phyloP scores from a whole-genome alignment of 768 basidiomycete genomes.

The Russula griseocarnosa region DNA sequence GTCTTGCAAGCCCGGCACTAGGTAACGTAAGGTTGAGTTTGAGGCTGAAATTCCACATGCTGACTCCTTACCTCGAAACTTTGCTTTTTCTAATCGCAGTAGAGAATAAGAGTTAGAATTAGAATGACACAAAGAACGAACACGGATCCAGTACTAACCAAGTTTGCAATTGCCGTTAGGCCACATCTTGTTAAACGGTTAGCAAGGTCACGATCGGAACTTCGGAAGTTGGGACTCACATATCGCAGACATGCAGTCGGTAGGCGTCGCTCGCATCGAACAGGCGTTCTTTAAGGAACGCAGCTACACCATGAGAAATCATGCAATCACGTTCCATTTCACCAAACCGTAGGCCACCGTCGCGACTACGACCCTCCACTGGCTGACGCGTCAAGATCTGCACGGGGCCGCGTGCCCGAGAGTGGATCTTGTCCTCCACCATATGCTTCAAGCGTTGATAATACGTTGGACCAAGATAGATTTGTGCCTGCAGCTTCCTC shows the following conservation, averaged over 20 bases:
- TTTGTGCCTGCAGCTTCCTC: conserved; percentile 95
- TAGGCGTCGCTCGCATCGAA: conserved; percentile 93
- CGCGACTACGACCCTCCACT: conserved; percentile 97
- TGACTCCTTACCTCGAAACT: conserved; percentile 60
- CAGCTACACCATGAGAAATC: conserved; percentile 99
- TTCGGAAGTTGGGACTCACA: conserved; percentile 50
- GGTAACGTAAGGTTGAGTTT: background rate
- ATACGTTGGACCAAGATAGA: conserved; percentile 98
- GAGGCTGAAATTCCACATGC: background rate
- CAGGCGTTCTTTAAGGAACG: conserved; percentile 94
- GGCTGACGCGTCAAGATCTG: conserved; percentile 97
- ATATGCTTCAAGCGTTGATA: conserved; percentile 99
- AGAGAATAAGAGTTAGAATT: conserved; percentile 15
- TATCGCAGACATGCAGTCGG: conserved; percentile 93
- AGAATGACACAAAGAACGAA: conserved; percentile 6
- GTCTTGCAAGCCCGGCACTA: conserved; percentile 93
- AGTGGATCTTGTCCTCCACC: conserved; percentile 99
- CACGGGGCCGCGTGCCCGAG: conserved; percentile 92
- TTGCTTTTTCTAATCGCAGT: conserved; percentile 80
- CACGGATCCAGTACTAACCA: conserved; percentile 49
- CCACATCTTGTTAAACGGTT: conserved; percentile 61
- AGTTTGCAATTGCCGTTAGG: conserved; percentile 93
- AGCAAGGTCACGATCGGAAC: conserved; percentile 17
- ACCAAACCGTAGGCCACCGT: conserved; percentile 98
- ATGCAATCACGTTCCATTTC: conserved; percentile 99